Percentiles rank a stretch among this genome's conserved stretches.
These are phyloP conservation scores for Xerocomellus intermedius DNA, from an alignment of 768 basidiomycete species.

Conservation along the genomic window DNA sequence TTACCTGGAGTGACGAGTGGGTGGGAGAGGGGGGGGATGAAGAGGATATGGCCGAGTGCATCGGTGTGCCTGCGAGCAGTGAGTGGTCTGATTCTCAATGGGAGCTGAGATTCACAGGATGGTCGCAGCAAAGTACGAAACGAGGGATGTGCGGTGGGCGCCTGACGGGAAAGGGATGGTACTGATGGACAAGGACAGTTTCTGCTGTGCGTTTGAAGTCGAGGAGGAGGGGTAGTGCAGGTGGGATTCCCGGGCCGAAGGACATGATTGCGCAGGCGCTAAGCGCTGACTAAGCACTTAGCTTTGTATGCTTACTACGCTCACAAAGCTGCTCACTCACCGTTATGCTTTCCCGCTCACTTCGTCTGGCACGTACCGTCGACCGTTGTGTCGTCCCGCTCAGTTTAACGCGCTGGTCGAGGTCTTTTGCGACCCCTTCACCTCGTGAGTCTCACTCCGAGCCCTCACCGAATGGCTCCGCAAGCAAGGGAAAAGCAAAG, in stretches of 20 bases:
- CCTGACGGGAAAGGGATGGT: slow-evolving; percentile 84
- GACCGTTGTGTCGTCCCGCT: slow-evolving; percentile 40
- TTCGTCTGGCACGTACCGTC: slow-evolving; percentile 51
- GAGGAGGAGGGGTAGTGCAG: slow-evolving; percentile 34
- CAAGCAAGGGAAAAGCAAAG: slow-evolving; percentile 34
- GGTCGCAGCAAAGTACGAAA: slow-evolving; percentile 63
- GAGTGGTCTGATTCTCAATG: not conserved
- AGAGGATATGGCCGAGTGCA: slow-evolving; percentile 83
- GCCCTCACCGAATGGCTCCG: slow-evolving; percentile 19
- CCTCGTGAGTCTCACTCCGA: slow-evolving; percentile 32
- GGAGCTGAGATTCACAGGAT: not conserved
- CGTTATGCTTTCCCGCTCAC: slow-evolving; percentile 61
- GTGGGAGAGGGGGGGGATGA: slow-evolving; percentile 55
- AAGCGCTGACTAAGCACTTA: slow-evolving; percentile 20
- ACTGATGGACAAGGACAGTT: slow-evolving; percentile 71
- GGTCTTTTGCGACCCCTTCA: slow-evolving; percentile 51
- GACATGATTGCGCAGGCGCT: slow-evolving; percentile 1
- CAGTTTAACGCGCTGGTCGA: slow-evolving; percentile 31
- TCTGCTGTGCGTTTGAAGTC: slow-evolving; percentile 86
- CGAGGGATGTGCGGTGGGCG: slow-evolving; percentile 71
- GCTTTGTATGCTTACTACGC: not conserved
- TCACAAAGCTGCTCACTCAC: not conserved
- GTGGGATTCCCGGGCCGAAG: not conserved
- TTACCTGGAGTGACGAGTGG: slow-evolving; percentile 86
- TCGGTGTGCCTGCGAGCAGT: slow-evolving; percentile 87